These are phyloP conservation scores for Glarea lozoyensis DNA, from an alignment of 495 filamentous ascomycete genomes.

Conservation along the genomic window DNA sequence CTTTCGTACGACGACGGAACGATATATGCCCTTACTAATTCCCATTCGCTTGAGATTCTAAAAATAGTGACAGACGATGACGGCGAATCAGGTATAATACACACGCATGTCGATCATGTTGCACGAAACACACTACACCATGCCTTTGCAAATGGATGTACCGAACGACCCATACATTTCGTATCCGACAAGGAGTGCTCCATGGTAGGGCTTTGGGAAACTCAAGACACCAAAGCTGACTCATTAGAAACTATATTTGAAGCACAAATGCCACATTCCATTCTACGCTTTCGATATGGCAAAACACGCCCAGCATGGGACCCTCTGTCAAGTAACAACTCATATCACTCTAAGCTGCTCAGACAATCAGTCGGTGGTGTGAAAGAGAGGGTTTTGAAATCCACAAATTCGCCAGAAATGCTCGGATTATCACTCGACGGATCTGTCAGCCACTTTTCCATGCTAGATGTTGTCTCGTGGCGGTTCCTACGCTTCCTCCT, in stretches of 20 bases:
- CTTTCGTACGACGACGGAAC: conserved; percentile 30
- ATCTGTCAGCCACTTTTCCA: conserved; percentile 50
- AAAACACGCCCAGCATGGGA: conserved; percentile 36
- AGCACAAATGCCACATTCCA: conserved; percentile 37
- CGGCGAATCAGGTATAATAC: conserved; percentile 22
- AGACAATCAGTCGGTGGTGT: not conserved
- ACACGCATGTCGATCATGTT: conserved; percentile 13
- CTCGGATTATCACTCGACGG: conserved; percentile 61
- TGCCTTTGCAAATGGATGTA: conserved; percentile 27
- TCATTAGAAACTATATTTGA: conserved; percentile 35
- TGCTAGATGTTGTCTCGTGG: conserved; percentile 45
- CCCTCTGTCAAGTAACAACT: conserved; percentile 11
- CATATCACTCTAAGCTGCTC: no score
- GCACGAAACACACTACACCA: conserved; percentile 24
- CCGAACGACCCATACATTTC: conserved; percentile 25
- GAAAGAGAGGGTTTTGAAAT: not conserved
- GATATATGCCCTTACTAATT: conserved; percentile 32
- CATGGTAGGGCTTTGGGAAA: conserved; percentile 42
- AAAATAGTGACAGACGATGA: conserved; percentile 1
- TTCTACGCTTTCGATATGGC: conserved; percentile 38
- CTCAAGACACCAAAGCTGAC: conserved; percentile 31
- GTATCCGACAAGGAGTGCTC: conserved; percentile 37
- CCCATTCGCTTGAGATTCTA: conserved; percentile 38
- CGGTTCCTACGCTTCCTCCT: conserved; percentile 55
- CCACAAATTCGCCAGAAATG: conserved; percentile 29